Evolutionary conservation across 2,329 filamentous ascomycete genomes (phyloP).

Genomic region (Bipolaris cookei): DNA sequence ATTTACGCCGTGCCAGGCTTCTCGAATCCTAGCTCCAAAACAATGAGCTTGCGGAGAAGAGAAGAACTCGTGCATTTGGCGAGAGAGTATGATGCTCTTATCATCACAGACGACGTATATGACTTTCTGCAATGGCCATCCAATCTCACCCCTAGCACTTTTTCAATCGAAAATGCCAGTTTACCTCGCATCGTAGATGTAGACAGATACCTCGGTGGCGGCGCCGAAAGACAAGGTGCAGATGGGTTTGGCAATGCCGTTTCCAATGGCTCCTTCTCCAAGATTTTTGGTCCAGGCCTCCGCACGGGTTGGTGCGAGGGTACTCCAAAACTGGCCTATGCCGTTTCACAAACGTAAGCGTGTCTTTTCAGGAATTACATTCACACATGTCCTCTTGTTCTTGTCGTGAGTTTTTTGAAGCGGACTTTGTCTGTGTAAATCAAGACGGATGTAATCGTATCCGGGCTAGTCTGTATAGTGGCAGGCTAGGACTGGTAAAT

Average conservation of each 20-base stretch:
- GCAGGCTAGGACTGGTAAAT: constrained; percentile 7
- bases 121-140: constrained; percentile 84
- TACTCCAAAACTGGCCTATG: constrained; percentile 65
- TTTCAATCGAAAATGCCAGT: constrained; percentile 50
- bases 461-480: background rate
- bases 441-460: background rate
- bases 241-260: constrained; percentile 78
- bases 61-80: constrained; percentile 76
- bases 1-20: constrained; percentile 91
- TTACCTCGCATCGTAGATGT: constrained; percentile 80
- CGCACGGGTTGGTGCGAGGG: constrained; percentile 90
- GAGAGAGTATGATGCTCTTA: constrained; percentile 77
- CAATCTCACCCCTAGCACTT: constrained; percentile 32
- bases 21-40: constrained; percentile 84
- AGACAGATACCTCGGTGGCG: constrained; percentile 70
- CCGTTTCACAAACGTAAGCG: constrained; percentile 64
- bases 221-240: constrained; percentile 53
- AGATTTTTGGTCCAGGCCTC: constrained; percentile 80
- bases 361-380: background rate
- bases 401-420: constrained; percentile 4
- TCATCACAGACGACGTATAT: constrained; percentile 92
- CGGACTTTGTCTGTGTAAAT: background rate
- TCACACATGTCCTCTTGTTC: background rate
- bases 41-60: constrained; percentile 74
- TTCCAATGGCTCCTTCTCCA: constrained; percentile 90